phyloP scores from a whole-genome alignment of 2,329 filamentous ascomycete species.

The Metarhizium humberi region DNA sequence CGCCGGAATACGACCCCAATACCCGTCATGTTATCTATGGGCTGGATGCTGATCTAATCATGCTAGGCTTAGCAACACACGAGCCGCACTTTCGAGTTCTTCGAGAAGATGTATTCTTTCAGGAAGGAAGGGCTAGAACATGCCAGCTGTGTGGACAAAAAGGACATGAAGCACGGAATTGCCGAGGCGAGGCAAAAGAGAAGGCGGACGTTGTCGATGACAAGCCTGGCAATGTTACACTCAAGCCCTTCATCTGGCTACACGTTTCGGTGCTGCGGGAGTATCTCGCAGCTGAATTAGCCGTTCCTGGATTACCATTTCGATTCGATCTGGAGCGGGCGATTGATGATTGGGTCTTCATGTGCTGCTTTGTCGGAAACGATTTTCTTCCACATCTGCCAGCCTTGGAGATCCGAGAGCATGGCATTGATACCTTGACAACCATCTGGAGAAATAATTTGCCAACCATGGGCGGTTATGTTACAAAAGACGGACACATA shows the following conservation, averaged over 20 bases:
- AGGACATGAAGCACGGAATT: slow-evolving; percentile 82
- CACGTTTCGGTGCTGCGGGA: slow-evolving; percentile 87
- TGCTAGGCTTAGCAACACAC: slow-evolving; percentile 93
- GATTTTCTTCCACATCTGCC: slow-evolving; percentile 96
- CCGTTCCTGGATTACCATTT: slow-evolving; percentile 74
- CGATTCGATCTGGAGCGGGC: slow-evolving; percentile 88
- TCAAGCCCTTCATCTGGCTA: slow-evolving; percentile 97
- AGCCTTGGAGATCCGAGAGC: slow-evolving; percentile 94
- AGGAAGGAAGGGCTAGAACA: slow-evolving; percentile 71
- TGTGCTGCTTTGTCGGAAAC: slow-evolving; percentile 98
- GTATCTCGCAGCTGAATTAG: slow-evolving; percentile 84
- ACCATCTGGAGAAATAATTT: slow-evolving; percentile 96
- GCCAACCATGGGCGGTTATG: slow-evolving; percentile 84
- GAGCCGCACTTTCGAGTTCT: slow-evolving; percentile 95
- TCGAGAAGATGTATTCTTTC: slow-evolving; percentile 92
- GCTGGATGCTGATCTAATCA: slow-evolving; percentile 95
- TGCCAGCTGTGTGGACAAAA: slow-evolving; percentile 89
- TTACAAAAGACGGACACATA: slow-evolving; percentile 91
- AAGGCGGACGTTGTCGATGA: slow-evolving; percentile 75
- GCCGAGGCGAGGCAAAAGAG: slow-evolving; percentile 67
- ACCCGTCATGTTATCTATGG: slow-evolving; percentile 98
- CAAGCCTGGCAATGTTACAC: slow-evolving; percentile 58
- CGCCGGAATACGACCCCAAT: slow-evolving; percentile 88
- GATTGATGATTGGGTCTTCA: slow-evolving; percentile 96
- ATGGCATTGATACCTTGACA: slow-evolving; percentile 91